Conservation (phyloP, 768 basidiomycete species). For the Calocera viscosa region DNA sequence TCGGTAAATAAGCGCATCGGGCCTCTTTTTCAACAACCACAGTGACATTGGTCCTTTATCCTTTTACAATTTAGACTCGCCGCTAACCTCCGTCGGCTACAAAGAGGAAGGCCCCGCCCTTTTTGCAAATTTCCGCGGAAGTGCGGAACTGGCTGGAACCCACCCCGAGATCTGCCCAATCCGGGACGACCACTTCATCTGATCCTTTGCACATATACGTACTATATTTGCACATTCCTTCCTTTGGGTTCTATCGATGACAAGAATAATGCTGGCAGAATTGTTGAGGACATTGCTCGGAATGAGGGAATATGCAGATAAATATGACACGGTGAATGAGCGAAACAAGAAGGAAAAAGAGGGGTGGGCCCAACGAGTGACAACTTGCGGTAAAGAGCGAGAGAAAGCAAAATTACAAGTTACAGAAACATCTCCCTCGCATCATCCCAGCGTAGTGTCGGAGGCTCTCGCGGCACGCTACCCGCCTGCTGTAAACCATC, state of each 20-base stretch:
- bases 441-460: background rate
- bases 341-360: background rate
- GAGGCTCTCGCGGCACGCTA: background rate
- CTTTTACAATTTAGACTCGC: slow-evolving; percentile 2
- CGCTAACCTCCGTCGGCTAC: slow-evolving; percentile 6
- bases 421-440: slow-evolving; percentile 6
- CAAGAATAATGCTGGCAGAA: slow-evolving; percentile 7
- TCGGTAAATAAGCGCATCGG: background rate
- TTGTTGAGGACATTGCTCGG: slow-evolving; percentile 5
- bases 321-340: background rate
- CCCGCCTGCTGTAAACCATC: background rate
- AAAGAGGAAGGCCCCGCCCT: slow-evolving; percentile 6
- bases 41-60: slow-evolving; percentile 3
- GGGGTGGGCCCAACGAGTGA: slow-evolving; percentile 37
- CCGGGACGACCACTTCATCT: background rate
- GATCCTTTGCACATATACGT: background rate
- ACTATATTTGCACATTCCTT: background rate
- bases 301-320: slow-evolving; percentile 3
- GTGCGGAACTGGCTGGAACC: slow-evolving; percentile 4
- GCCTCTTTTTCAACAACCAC: background rate
- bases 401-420: background rate
- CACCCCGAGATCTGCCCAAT: background rate
- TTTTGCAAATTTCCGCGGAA: slow-evolving; percentile 5
- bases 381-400: background rate
- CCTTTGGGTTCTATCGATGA: slow-evolving; percentile 6